Percentiles rank a stretch among this genome's conserved stretches.
Conservation (phyloP, 495 filamentous ascomycete genomes). For the Xylaria palmicola region DNA sequence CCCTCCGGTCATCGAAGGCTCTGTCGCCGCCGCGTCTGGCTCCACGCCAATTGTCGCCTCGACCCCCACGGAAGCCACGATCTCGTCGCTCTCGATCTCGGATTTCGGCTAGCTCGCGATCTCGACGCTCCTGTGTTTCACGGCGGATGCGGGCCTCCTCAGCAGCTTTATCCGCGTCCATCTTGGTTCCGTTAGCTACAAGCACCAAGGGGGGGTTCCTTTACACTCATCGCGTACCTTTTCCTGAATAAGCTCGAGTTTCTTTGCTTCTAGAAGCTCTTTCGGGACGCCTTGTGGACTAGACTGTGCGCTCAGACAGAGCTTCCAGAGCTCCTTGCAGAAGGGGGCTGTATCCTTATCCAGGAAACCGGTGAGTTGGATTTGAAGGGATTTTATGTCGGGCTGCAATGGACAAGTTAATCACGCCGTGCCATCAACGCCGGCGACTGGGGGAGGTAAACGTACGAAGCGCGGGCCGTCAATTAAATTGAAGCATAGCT, state of each 20-base stretch:
- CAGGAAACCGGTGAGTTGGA: constrained; percentile 89
- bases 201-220: not conserved
- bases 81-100: constrained; percentile 74
- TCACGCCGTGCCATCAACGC: constrained; percentile 5
- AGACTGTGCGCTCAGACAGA: constrained; percentile 85
- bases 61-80: constrained; percentile 61
- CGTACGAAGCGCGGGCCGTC: constrained; percentile 78
- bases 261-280: constrained; percentile 93
- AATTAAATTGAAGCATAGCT: constrained; percentile 85
- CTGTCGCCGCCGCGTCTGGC: constrained; percentile 48
- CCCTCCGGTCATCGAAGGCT: constrained; percentile 46
- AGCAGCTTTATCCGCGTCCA: constrained; percentile 78
- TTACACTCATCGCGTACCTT: constrained; percentile 58
- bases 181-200: constrained; percentile 48
- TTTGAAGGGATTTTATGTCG: constrained; percentile 91
- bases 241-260: constrained; percentile 86
- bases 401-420: constrained; percentile 56
- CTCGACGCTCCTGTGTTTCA: constrained; percentile 56
- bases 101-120: constrained; percentile 62
- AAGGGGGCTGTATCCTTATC: constrained; percentile 90
- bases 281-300: constrained; percentile 90
- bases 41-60: constrained; percentile 48
- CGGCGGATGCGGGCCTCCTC: constrained; percentile 66
- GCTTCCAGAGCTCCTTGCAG: constrained; percentile 90
- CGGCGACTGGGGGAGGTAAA: constrained; percentile 20